Evolutionary conservation across 257 asterid genomes (phyloP).

Genomic region (Salvia hispanica): DNA sequence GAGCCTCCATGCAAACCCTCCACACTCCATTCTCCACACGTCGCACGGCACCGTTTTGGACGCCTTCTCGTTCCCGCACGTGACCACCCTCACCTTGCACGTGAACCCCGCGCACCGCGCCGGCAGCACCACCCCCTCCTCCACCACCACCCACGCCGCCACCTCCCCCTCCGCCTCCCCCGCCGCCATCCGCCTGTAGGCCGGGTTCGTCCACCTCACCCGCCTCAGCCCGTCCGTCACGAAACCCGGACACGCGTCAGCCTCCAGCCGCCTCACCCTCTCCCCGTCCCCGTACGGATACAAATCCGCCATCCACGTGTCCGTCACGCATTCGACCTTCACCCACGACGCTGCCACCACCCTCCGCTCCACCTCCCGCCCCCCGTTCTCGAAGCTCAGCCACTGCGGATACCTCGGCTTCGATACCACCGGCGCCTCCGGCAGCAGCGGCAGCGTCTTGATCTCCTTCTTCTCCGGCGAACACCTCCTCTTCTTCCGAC

Average conservation of each 20-base stretch:
- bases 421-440: constrained; percentile 31
- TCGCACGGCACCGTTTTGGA: constrained; percentile 68
- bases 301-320: constrained; percentile 44
- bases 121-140: constrained; percentile 47
- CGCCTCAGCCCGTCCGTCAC: constrained; percentile 54
- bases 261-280: constrained; percentile 46
- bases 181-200: constrained; percentile 47
- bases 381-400: constrained; percentile 51
- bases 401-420: constrained; percentile 36
- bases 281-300: constrained; percentile 44
- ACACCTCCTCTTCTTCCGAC: constrained; percentile 34
- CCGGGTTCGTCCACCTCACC: constrained; percentile 66
- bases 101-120: constrained; percentile 51
- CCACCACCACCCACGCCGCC: constrained; percentile 48
- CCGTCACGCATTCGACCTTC: constrained; percentile 54
- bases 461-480: constrained; percentile 43
- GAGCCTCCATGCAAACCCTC: constrained; percentile 93
- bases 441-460: constrained; percentile 50
- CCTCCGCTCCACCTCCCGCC: constrained; percentile 24
- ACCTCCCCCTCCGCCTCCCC: constrained; percentile 44
- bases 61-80: constrained; percentile 48
- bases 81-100: constrained; percentile 67
- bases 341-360: constrained; percentile 48
- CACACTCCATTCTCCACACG: constrained; percentile 80
- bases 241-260: constrained; percentile 77